Percentiles rank a stretch among this genome's conserved stretches.
Evolutionary conservation across 139 green algal genomes (phyloP).

Genomic region (Chlorella ohadii): DNA sequence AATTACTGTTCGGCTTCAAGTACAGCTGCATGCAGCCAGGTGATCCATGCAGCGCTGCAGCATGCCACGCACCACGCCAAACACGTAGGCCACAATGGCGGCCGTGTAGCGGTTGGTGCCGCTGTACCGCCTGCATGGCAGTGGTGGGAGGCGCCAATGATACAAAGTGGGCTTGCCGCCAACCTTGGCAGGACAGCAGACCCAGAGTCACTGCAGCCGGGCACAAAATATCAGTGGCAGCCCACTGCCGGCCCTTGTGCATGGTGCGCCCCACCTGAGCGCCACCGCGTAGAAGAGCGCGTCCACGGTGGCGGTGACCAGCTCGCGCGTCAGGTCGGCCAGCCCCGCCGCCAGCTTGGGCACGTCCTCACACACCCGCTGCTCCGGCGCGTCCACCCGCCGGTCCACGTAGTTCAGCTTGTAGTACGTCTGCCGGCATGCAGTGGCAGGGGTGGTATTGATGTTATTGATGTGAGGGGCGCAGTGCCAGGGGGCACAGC

Average conservation of each 20-base stretch:
- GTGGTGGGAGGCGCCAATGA: background rate
- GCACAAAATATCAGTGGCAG: background rate
- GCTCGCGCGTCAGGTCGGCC: slow-evolving; percentile 61
- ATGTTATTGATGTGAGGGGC: too few species aligned
- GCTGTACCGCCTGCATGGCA: slow-evolving; percentile 51
- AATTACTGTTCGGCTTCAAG: too few species aligned
- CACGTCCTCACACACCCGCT: slow-evolving; percentile 80
- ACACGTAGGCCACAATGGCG: slow-evolving; percentile 71
- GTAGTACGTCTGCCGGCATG: slow-evolving; percentile 67
- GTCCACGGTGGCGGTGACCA: slow-evolving; percentile 58
- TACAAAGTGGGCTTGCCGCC: background rate
- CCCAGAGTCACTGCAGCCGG: too few species aligned
- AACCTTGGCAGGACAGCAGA: background rate
- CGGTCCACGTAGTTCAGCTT: slow-evolving; percentile 77
- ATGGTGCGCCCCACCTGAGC: slow-evolving; percentile 30
- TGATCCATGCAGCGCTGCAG: too few species aligned
- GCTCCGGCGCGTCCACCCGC: slow-evolving; percentile 65
- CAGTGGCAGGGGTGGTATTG: too few species aligned
- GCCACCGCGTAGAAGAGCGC: slow-evolving; percentile 68
- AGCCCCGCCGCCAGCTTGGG: slow-evolving; percentile 63
- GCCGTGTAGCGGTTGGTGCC: slow-evolving; percentile 72
- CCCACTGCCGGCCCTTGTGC: too few species aligned
- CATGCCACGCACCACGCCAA: slow-evolving; percentile 39
- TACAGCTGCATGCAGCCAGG: too few species aligned
- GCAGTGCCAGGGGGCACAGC: too few species aligned